Base-by-base conservation (phyloP, 202 grass and related monocot genomes). In the Panicum hallii region DNA sequence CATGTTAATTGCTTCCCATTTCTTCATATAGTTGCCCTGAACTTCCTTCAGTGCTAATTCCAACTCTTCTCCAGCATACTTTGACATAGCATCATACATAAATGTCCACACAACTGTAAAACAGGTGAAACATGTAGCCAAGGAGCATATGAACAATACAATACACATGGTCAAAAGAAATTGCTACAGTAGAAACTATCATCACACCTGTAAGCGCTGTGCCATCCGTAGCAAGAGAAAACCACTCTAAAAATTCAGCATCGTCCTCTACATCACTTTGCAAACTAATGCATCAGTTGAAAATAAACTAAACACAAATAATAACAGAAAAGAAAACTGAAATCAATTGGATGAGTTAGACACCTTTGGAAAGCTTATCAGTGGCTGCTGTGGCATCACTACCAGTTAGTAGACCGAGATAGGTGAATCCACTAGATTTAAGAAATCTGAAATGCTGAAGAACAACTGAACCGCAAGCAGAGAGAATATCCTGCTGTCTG, bases 1-100 rank as follows among this genome's bases (percentile, higher is more conserved):
- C 89, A 91, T 89, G 67, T 81, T 88, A 82, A 97, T 85, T 84
- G 92, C 79, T 90, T 90, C 79, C 94, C 92, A 97, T 47, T 85
- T 94, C 66, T 53, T 75, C 80, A 53, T 82, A 66, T 67, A 52
- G 80, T 82, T 87, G 62, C 78, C 89, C 34, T 82, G 85, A 64
- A 93, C 85, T 82, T 85, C 74, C 36, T 87, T 90, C 38, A 95
- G 64, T 48, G 89, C 83, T 77, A 82, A 78, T 83, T 82, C 79
- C 66, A 95, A 82, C 67, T 93, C 60, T 38, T 76, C 83, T 64
- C 77, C 68, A 79, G 86, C 77, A 78, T 83, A 84, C 43, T 92
- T 87, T 87, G 87, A 77, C 72, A 95, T 83, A 46, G 75, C 91
- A 83, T 90, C 89, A 84, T 80, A 73, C 75, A 90, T 72, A 83